Base-by-base conservation (phyloP, 305 asterid genomes). In the Fraxinus ornus region DNA sequence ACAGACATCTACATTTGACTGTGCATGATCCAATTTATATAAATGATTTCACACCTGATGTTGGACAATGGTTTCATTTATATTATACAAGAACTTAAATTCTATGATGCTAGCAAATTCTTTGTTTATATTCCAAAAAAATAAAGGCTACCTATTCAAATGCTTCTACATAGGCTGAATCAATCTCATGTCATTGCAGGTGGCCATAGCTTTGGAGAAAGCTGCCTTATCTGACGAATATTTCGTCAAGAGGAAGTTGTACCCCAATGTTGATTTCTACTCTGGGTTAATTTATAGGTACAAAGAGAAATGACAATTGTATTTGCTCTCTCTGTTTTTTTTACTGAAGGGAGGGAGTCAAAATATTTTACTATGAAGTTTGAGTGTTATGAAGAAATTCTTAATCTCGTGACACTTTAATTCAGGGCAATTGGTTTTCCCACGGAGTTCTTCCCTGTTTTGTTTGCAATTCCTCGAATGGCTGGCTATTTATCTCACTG, bases 401-500 rank as follows among this genome's bases (percentile, higher is more conserved):
- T 70, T 30, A 15, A 70, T 1, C 47, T 71, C 1, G 77, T 33
- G 21, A 6, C 49, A 72, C 77, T 72, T 39, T 35, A 72, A 33
- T 35, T 83, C 90, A 97, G 99, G 94, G 98, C 99, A 62, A 97
- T 95, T 93, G 99, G 99, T 28, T 97, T 97, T 68, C 98, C 99
- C 5, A 92, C 98, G 0, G 99, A 97, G 87, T 95, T 97, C 95
- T 97, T 97, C 64, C 97, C 99, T 5, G 98, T 97, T 83, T 79
- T 97, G 85, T 95, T 97, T 85, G 99, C 99, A 37, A 89, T 93
- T 84, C 99, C 99, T 70, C 94, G 99, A 57, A 97, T 97, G 99
- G 99, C 99, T 71, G 99, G 99, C 71, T 97, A 97, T 85, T 89
- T 97, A 83, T 93, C 99, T 86, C 99, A 97, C 88, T 97, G 99